Evolutionary conservation across 352 stramenopile genomes (phyloP), one percentile per base, ranked within the genome.

Genomic region (Saprolegnia parasitica): DNA sequence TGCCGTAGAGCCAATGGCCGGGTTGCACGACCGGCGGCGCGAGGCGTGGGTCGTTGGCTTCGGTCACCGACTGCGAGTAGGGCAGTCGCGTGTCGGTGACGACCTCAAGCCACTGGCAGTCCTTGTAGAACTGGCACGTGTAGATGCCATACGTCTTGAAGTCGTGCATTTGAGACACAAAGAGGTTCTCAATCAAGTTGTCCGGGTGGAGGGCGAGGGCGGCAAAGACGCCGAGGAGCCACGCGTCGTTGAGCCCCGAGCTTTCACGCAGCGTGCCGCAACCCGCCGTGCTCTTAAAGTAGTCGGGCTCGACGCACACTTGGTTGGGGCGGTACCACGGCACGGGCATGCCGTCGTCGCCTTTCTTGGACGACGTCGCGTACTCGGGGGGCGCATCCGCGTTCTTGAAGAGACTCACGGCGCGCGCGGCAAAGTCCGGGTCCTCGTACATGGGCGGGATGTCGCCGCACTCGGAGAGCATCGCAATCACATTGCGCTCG

Each of bases 121-220:
- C 86, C 57, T 96, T 96, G 78, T 96, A 97, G 73, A 97, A 97
- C 20, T 91, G 87, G 74, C 90, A 97, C 0, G 87, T 97, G 74
- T 87, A 97, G 21, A 97, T 78, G 11, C 91, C 91, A 71, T 86
- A 96, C 45, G 83, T 73, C 67, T 92, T 89, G 67, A 92, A 93
- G 23, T 73, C 76, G 37, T 90, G 68, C 18, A 96, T 76, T 37
- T 95, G 84, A 63, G 85, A 95, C 42, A 86, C 85, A 50, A 97
- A 96, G 21, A 97, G 76, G 68, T 97, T 96, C 77, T 97, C 89
- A 32, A 97, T 85, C 20, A 97, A 76, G 42, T 89, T 86, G 72
- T 91, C 84, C 1, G 82, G 82, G 64, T 95, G 87, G 20, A 89
- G 68, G 16, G 85, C 84, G 23, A 97, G 65, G 37, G 87, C 87